Base-by-base conservation (phyloP, 192 early-diverging fungal genomes). In the Gigaspora rosea region DNA sequence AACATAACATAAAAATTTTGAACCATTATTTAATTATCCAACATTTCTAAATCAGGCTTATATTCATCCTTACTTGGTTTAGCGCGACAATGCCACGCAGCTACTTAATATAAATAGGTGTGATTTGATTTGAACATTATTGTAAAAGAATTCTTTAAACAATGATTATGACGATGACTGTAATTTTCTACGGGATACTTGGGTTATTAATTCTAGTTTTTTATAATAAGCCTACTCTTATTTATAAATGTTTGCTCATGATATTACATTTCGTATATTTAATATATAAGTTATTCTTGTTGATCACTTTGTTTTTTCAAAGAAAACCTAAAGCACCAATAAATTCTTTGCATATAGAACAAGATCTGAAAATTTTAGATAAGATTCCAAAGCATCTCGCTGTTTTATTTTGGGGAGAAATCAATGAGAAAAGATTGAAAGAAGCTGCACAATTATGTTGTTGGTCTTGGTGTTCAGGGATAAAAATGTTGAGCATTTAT, bases 371-470 rank as follows among this genome's bases (percentile, higher is more conserved):
- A 49, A 8, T 27, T 49, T 33, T 74, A 27, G 63, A 76, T 52
- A 76, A 67, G 47, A 41, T 76, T 18, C 75, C 75, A 67, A 76
- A 76, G 27, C 75, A 76, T 41, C 56, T 76, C 8, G 75, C 63
- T 9, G 51, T 76, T 11, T 54, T 76, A 27, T 76, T 56, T 57
- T 76, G 75, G 75, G 41, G 64, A n/a, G 59, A 66, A 20, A 8
- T 50, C 10, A 33, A 54, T 6, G 61, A 64, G 50, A 52, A 64
- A 52, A 58, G 33, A 22, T 56, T 67, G 27, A 76, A 33, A 7
- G 75, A 76, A 47, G 52, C 16, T 10, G 61, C 49, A 41, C 49
- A 57, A 22, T 56, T 76, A 49, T 65, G 63, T 36, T 76, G 75
- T 67, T 76, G 75, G 75, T 5, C 63, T 46, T 36, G 9, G 64